Percentiles rank a stretch among this genome's conserved stretches.
phyloP scores from a whole-genome alignment of 306 rosid species.

The Chamaecrista fasciculata region DNA sequence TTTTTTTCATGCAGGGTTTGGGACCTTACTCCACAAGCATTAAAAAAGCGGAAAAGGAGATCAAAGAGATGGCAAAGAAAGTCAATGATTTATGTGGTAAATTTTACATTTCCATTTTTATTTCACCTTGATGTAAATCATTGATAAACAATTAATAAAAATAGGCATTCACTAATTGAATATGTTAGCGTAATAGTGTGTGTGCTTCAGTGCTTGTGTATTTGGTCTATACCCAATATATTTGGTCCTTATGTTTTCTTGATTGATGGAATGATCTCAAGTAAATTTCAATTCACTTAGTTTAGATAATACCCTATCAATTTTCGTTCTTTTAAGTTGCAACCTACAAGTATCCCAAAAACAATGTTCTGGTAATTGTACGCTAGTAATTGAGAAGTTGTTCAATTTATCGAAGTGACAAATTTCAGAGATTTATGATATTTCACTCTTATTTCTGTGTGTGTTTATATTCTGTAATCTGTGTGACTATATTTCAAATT shows the following conservation, averaged over 20 bases:
- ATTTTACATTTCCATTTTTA: background rate
- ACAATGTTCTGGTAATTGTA: background rate
- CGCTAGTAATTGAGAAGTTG: background rate
- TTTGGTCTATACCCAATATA: background rate
- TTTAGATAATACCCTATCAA: background rate
- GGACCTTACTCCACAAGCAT: constrained; percentile 72
- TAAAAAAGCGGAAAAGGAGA: constrained; percentile 73
- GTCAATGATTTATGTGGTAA: constrained; percentile 78
- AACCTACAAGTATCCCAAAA: background rate
- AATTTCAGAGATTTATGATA: background rate
- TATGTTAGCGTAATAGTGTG: background rate
- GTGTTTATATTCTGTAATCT: no score
- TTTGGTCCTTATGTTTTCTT: constrained; percentile 1
- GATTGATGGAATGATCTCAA: background rate
- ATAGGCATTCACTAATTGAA: background rate
- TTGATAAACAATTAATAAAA: background rate
- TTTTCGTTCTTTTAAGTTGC: background rate
- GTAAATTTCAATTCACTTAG: background rate
- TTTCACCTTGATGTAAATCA: constrained; percentile 5
- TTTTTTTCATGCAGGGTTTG: constrained; percentile 54
- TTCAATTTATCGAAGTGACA: background rate
- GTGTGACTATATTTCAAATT: background rate
- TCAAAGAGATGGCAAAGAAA: constrained; percentile 79
- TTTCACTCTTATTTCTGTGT: background rate
- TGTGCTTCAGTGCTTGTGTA: background rate